These are phyloP conservation scores for Capillidium rhysosporum DNA, from an alignment of 371 early-diverging fungal genomes.

Conservation along the genomic window DNA sequence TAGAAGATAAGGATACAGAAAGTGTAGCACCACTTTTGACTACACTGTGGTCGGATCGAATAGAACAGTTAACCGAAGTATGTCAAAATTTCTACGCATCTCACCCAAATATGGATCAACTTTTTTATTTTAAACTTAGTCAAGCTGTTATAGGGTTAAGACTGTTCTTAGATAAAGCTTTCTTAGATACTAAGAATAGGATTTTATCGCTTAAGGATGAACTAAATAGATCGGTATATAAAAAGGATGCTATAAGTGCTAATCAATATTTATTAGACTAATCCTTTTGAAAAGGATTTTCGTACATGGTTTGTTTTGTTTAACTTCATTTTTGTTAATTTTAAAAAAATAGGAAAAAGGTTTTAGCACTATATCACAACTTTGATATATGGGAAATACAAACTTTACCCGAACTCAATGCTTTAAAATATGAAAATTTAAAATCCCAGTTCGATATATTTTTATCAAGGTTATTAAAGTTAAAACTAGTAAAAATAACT, in stretches of 20 bases:
- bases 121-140: background rate
- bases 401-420: background rate
- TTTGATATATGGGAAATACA: background rate
- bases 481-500: background rate
- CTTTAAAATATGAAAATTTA: background rate
- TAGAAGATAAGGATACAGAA: background rate
- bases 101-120: background rate
- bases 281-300: constrained; percentile 5
- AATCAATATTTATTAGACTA: background rate
- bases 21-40: background rate
- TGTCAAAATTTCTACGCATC: background rate
- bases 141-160: background rate
- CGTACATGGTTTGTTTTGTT: background rate
- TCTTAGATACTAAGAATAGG: constrained; percentile 1
- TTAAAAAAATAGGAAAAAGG: background rate
- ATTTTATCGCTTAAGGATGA: background rate
- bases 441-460: background rate
- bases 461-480: background rate
- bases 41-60: background rate
- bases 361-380: background rate
- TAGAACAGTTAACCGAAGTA: background rate
- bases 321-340: background rate
- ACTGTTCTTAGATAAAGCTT: constrained; percentile 1
- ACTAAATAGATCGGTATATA: background rate
- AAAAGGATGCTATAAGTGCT: background rate